phyloP scores from a whole-genome alignment of 164 flowering plant genomes.

The Vitis rupestris region DNA sequence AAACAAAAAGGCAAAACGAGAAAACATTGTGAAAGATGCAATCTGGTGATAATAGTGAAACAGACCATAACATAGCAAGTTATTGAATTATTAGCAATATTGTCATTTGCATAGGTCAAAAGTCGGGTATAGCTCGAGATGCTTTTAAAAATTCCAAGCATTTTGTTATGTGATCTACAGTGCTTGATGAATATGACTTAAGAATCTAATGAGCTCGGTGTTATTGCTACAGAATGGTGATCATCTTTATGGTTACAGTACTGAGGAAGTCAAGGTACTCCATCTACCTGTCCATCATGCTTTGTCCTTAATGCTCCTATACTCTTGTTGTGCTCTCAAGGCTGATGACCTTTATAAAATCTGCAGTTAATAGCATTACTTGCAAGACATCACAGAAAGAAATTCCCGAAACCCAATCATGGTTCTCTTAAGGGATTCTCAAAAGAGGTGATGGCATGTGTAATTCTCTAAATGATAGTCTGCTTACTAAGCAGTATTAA shows the following conservation, averaged over 20 bases:
- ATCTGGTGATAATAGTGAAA: no score
- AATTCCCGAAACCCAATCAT: constrained; percentile 43
- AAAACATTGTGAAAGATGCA: no score
- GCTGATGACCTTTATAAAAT: constrained; percentile 3
- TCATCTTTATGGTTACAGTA: constrained; percentile 53
- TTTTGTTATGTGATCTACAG: no score
- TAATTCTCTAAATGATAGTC: not conserved
- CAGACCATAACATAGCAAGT: no score
- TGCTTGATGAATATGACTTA: no score
- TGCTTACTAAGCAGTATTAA: not conserved
- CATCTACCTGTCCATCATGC: not conserved
- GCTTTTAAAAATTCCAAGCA: no score
- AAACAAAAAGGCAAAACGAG: no score
- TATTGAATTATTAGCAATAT: no score
- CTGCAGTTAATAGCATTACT: constrained; percentile 67
- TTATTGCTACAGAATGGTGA: constrained; percentile 46
- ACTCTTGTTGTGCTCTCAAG: not conserved
- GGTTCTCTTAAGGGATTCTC: constrained; percentile 31
- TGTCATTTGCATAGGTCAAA: no score
- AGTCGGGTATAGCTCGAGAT: no score
- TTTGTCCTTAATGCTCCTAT: not conserved
- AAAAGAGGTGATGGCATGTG: constrained; percentile 32
- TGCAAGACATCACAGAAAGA: constrained; percentile 66
- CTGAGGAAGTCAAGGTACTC: constrained; percentile 61
- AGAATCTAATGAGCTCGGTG: constrained; percentile 5